Conservation (phyloP, 78 protist species). For the Cyanophora paradoxa region DNA sequence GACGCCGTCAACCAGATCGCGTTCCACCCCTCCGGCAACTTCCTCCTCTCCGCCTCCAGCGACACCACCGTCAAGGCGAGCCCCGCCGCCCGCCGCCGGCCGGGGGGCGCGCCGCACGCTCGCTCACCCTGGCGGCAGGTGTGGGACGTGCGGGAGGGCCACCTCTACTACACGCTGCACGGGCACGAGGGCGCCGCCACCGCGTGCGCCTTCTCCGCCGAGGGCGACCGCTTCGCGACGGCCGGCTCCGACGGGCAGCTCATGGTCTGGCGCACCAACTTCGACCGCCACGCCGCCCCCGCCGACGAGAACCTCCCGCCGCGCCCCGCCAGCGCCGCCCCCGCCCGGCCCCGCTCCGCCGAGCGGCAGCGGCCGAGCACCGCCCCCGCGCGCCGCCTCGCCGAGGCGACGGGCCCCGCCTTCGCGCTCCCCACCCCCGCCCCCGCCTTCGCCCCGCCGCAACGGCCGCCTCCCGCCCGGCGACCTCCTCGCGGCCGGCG, state of each 20-base stretch:
- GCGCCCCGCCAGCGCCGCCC: background rate
- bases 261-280: constrained; percentile 68
- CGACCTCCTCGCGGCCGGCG: too few relatives aligned
- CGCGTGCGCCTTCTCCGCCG: constrained; percentile 24
- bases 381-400: too few relatives aligned
- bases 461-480: too few relatives aligned
- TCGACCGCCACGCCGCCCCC: constrained; percentile 26
- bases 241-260: constrained; percentile 57
- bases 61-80: constrained; percentile 60
- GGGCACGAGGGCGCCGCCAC: constrained; percentile 56
- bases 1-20: constrained; percentile 39
- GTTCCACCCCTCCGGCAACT: constrained; percentile 72
- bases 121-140: constrained; percentile 14
- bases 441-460: too few relatives aligned
- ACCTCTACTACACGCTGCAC: constrained; percentile 66
- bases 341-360: background rate
- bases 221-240: constrained; percentile 68
- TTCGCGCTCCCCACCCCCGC: too few relatives aligned
- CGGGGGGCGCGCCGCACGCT: background rate
- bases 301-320: background rate
- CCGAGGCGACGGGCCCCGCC: too few relatives aligned
- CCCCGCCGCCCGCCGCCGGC: background rate
- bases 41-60: constrained; percentile 52
- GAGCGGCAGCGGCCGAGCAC: too few relatives aligned
- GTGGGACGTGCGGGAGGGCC: constrained; percentile 75